A percentile compares a stretch with the other conserved stretches of the same genome.
These are phyloP conservation scores for Basipetospora chlamydospora DNA, from an alignment of 2,329 filamentous ascomycete species.

Conservation along the genomic window DNA sequence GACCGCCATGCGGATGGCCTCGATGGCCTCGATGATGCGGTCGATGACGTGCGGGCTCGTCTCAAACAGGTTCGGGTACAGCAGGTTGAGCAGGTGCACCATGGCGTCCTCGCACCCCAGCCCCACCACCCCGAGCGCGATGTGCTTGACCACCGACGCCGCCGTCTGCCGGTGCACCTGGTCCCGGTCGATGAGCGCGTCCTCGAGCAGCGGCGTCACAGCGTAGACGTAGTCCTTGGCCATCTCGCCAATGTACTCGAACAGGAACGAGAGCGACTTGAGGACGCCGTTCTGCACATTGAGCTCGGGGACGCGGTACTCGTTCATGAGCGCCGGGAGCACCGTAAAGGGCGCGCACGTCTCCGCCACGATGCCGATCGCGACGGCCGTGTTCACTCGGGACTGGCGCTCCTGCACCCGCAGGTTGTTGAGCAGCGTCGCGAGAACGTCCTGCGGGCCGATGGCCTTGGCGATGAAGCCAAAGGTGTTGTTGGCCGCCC, in stretches of 20 bases:
- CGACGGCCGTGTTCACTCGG: slow-evolving; percentile 94
- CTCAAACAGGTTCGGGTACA: slow-evolving; percentile 96
- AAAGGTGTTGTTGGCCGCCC: slow-evolving; percentile 98
- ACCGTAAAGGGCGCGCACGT: slow-evolving; percentile 98
- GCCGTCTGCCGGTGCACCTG: slow-evolving; percentile 97
- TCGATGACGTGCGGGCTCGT: slow-evolving; percentile 98
- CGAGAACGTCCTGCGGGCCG: slow-evolving; percentile 90
- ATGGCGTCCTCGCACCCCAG: slow-evolving; percentile 97
- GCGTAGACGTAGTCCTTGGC: slow-evolving; percentile 99
- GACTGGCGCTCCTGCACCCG: slow-evolving; percentile 96
- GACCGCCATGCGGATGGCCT: slow-evolving; percentile 85
- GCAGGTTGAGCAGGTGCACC: slow-evolving; percentile 89
- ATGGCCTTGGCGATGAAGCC: slow-evolving; percentile 99
- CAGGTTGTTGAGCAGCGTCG: slow-evolving; percentile 89
- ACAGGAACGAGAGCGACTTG: slow-evolving; percentile 91
- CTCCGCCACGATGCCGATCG: slow-evolving; percentile 96
- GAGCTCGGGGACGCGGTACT: slow-evolving; percentile 93
- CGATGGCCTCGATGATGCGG: slow-evolving; percentile 91
- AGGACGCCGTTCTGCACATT: slow-evolving; percentile 98
- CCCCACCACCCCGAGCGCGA: slow-evolving; percentile 92
- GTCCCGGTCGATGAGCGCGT: slow-evolving; percentile 92
- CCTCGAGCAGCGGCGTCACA: slow-evolving; percentile 86
- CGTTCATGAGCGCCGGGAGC: slow-evolving; percentile 97
- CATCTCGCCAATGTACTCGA: slow-evolving; percentile 99
- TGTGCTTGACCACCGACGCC: slow-evolving; percentile 92